A percentile compares a stretch with the other conserved stretches of the same genome.
Evolutionary conservation across 192 early-diverging fungal genomes (phyloP).

Genomic region (Martensiomyces pterosporus): DNA sequence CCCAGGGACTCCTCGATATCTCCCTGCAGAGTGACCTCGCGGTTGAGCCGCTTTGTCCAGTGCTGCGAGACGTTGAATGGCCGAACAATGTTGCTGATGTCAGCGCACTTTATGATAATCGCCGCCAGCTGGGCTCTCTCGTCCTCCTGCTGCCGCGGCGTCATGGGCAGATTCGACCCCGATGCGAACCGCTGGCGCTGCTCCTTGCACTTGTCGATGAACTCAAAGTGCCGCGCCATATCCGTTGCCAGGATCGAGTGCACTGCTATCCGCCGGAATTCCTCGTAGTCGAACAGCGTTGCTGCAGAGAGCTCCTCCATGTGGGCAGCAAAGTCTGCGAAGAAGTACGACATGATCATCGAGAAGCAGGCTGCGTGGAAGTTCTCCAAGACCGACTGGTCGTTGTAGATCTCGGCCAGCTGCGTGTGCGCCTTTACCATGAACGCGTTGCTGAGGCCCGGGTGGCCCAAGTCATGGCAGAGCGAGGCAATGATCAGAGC

Average conservation of each 20-base stretch:
- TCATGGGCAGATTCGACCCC: conserved; percentile 42
- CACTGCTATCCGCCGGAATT: conserved; percentile 67
- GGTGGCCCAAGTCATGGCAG: conserved; percentile 84
- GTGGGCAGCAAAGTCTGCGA: conserved; percentile 40
- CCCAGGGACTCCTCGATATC: conserved; percentile 71
- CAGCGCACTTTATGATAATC: conserved; percentile 76
- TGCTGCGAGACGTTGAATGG: conserved; percentile 64
- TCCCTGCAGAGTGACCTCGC: conserved; percentile 66
- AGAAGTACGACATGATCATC: conserved; percentile 51
- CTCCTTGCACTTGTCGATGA: conserved; percentile 66
- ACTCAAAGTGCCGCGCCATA: conserved; percentile 77
- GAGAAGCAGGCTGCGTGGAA: conserved; percentile 82
- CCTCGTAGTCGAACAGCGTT: conserved; percentile 51
- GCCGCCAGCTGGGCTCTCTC: conserved; percentile 64
- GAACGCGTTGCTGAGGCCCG: conserved; percentile 93
- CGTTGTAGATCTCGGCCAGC: conserved; percentile 87
- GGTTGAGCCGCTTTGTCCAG: conserved; percentile 67
- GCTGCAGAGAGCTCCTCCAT: conserved; percentile 1
- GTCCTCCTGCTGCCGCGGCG: conserved; percentile 49
- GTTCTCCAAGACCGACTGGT: conserved; percentile 89
- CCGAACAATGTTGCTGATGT: conserved; percentile 73
- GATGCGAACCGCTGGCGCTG: conserved; percentile 54
- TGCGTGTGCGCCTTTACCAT: conserved; percentile 78
- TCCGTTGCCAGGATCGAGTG: conserved; percentile 75
- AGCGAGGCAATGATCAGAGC: conserved; percentile 72